Conservation (phyloP, 176 grass and related monocot genomes). For the Alopecurus myosuroides region DNA sequence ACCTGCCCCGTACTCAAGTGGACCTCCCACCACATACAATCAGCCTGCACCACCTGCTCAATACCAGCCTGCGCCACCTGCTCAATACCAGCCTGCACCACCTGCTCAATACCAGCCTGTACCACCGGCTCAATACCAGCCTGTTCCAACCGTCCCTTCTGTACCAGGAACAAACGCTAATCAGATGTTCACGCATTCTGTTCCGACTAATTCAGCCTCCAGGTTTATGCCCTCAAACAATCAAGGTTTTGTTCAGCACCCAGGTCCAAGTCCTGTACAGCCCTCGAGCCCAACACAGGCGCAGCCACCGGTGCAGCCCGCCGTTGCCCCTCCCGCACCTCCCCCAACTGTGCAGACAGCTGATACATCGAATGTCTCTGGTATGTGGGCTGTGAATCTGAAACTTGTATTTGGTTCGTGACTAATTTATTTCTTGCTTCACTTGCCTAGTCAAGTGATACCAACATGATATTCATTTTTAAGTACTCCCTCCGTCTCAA, state of each 20-base stretch:
- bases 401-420: neutral
- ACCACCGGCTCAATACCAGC: conserved; percentile 47
- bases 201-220: conserved; percentile 35
- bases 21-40: conserved; percentile 46
- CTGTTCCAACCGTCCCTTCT: conserved; percentile 35
- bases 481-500: too few species aligned
- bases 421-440: neutral
- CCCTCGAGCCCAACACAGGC: conserved; percentile 78
- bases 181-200: conserved; percentile 61
- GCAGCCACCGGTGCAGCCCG: conserved; percentile 38
- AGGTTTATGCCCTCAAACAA: conserved; percentile 69
- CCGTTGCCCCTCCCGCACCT: conserved; percentile 55
- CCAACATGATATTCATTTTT: neutral
- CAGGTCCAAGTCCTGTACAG: conserved; percentile 62
- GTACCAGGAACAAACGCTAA: conserved; percentile 35
- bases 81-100: too few species aligned
- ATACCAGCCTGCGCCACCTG: too few species aligned
- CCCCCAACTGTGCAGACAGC: conserved; percentile 79
- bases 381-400: conserved; percentile 34
- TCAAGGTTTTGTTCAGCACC: conserved; percentile 64
- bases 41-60: too few species aligned
- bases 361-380: conserved; percentile 93
- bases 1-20: conserved; percentile 16
- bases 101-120: conserved; percentile 50
- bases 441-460: neutral